Conservation (phyloP, 2,329 filamentous ascomycete species). For the Fusarium sacchari region DNA sequence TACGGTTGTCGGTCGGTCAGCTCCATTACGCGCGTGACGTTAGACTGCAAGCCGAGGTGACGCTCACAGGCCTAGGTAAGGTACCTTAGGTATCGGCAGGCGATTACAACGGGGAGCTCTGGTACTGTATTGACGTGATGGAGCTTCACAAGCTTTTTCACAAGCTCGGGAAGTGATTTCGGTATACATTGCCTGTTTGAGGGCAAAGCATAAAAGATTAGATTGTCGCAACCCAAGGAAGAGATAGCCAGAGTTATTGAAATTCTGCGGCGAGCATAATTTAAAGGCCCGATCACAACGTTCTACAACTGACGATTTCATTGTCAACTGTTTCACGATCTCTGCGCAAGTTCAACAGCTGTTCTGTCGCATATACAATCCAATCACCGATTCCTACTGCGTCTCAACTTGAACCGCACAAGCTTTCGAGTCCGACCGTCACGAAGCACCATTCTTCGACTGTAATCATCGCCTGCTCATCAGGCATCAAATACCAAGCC, state of each 20-base stretch:
- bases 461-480: background rate
- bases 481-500: background rate
- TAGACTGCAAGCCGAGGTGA: conserved; percentile 29
- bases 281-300: conserved; percentile 7
- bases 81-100: conserved; percentile 14
- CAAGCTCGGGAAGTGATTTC: conserved; percentile 30
- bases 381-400: background rate
- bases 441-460: background rate
- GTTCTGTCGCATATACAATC: conserved; percentile 1
- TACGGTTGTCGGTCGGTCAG: conserved; percentile 28
- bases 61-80: background rate
- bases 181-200: conserved; percentile 11
- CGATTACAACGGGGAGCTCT: conserved; percentile 12
- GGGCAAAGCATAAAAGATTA: conserved; percentile 32
- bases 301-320: conserved; percentile 10
- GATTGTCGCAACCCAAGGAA: conserved; percentile 14
- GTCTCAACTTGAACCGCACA: background rate
- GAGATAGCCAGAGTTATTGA: background rate
- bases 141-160: conserved; percentile 39
- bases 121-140: conserved; percentile 18
- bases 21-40: conserved; percentile 31
- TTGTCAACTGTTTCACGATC: conserved; percentile 6
- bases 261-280: conserved; percentile 12
- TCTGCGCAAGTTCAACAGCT: background rate
- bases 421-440: conserved; percentile 1